These are phyloP conservation scores for Arthroderma uncinatum DNA, from an alignment of 2,329 filamentous ascomycete genomes.

Conservation along the genomic window DNA sequence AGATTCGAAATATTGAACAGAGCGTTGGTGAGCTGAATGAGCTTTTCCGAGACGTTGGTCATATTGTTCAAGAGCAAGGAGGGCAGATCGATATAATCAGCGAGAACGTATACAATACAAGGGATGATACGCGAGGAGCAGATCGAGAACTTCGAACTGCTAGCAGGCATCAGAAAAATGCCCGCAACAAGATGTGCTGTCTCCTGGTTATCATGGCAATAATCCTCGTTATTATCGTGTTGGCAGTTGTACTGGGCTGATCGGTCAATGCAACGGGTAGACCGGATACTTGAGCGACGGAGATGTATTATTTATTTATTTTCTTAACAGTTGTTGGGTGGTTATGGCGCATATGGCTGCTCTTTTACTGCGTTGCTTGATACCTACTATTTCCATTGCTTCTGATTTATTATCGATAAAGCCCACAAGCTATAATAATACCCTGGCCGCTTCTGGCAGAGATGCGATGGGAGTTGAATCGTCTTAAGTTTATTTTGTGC, in stretches of 20 bases:
- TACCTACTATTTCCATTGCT: not conserved
- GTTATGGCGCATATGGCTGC: not conserved
- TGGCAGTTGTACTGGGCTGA: slow-evolving; percentile 72
- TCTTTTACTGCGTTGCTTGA: not conserved
- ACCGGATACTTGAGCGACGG: not conserved
- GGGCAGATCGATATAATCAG: slow-evolving; percentile 77
- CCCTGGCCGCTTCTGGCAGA: not conserved
- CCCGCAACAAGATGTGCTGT: slow-evolving; percentile 88
- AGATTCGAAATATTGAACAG: slow-evolving; percentile 96
- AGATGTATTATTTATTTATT: slow-evolving; percentile 1
- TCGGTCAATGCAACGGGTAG: not conserved
- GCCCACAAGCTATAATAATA: not conserved
- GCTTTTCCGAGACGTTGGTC: slow-evolving; percentile 92
- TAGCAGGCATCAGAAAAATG: slow-evolving; percentile 86
- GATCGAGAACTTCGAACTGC: slow-evolving; percentile 77
- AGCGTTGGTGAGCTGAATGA: slow-evolving; percentile 92
- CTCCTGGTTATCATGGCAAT: slow-evolving; percentile 77
- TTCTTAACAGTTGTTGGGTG: not conserved
- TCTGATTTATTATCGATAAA: not conserved
- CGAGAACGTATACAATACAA: slow-evolving; percentile 74
- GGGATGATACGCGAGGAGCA: slow-evolving; percentile 70
- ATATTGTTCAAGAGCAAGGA: slow-evolving; percentile 91
- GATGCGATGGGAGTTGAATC: not conserved
- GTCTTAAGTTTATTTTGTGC: not conserved
- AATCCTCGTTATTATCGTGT: slow-evolving; percentile 76